phyloP scores from a whole-genome alignment of 352 stramenopile species.

The Phytophthora vignae region DNA sequence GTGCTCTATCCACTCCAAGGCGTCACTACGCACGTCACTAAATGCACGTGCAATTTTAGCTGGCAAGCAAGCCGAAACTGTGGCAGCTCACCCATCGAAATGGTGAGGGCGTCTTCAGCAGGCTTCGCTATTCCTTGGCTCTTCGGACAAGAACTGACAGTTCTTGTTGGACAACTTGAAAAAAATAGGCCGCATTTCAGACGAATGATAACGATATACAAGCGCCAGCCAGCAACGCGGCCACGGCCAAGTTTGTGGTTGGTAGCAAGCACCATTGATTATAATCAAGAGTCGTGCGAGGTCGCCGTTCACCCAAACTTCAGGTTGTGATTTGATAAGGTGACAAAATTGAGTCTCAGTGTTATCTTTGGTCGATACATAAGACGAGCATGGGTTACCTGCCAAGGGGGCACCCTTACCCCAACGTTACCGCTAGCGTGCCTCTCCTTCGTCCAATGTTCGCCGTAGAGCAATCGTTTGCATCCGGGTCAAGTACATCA shows the following conservation, averaged over 20 bases:
- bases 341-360: background rate
- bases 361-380: conserved; percentile 2
- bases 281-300: too few species aligned
- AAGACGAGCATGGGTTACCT: background rate
- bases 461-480: background rate
- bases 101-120: background rate
- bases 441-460: background rate
- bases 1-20: background rate
- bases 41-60: background rate
- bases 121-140: too few species aligned
- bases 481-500: background rate
- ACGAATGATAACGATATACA: too few species aligned
- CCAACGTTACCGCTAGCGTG: background rate
- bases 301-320: too few species aligned
- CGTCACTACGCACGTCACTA: background rate
- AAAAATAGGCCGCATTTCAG: too few species aligned
- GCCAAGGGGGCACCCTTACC: background rate
- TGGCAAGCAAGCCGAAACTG: too few species aligned
- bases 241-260: too few species aligned
- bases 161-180: too few species aligned
- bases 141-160: too few species aligned
- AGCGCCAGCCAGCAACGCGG: too few species aligned
- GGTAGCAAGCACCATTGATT: too few species aligned
- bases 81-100: background rate
- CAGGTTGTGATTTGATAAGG: too few species aligned